Percentiles rank a stretch among this genome's conserved stretches.
Conservation (phyloP, 78 protist species). For the Tieghemostelium lacteum region DNA sequence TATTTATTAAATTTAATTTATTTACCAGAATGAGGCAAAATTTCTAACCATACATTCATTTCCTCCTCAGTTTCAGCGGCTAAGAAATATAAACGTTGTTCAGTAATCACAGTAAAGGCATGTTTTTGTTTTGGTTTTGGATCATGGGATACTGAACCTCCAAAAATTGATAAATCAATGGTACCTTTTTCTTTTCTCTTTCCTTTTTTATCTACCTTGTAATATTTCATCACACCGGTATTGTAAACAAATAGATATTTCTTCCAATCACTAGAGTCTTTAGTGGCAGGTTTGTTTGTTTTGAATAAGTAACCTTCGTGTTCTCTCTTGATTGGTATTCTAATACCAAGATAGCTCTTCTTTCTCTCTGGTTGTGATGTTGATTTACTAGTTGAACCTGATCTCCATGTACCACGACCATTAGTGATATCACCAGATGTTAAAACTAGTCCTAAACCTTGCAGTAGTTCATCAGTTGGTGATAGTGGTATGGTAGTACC, state of each 20-base stretch:
- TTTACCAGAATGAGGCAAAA: neutral
- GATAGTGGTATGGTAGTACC: neutral
- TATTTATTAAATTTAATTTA: too few relatives aligned
- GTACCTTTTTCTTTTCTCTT: constrained; percentile 48
- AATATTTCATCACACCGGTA: constrained; percentile 33
- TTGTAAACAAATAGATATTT: constrained; percentile 52
- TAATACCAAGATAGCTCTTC: constrained; percentile 31
- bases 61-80: constrained; percentile 49
- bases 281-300: constrained; percentile 37
- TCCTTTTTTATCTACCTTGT: constrained; percentile 15
- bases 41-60: constrained; percentile 30
- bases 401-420: constrained; percentile 53
- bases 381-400: neutral
- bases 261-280: constrained; percentile 54
- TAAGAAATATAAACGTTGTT: constrained; percentile 44
- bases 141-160: constrained; percentile 25
- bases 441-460: neutral
- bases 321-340: constrained; percentile 13
- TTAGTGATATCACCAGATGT: neutral
- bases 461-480: neutral
- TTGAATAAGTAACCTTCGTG: constrained; percentile 44
- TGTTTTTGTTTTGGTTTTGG: constrained; percentile 57
- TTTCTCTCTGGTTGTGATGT: neutral
- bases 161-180: constrained; percentile 42
- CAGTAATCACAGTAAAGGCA: constrained; percentile 49